Conservation (phyloP, 192 early-diverging fungal species). For the Dissophora globulifera region DNA sequence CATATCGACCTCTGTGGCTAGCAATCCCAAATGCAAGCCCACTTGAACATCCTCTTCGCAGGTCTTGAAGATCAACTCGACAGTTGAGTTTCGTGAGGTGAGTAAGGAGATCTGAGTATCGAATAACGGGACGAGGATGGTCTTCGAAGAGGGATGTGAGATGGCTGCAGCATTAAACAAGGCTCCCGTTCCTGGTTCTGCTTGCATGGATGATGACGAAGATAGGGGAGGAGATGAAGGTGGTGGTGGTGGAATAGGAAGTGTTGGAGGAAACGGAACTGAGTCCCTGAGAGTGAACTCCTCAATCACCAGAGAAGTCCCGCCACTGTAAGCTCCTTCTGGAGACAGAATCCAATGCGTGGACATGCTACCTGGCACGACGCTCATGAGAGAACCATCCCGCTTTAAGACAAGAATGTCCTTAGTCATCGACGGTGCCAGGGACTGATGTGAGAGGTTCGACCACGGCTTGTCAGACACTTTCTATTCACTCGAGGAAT, state of each 20-base stretch:
- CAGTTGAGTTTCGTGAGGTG: slow-evolving; percentile 14
- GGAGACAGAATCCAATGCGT: slow-evolving; percentile 28
- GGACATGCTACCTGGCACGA: too few species aligned
- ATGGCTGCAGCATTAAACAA: neutral
- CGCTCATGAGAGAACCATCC: neutral
- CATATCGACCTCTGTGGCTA: neutral
- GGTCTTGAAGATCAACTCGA: slow-evolving; percentile 32
- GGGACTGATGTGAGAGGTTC: slow-evolving; percentile 62
- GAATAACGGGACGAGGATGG: slow-evolving; percentile 36
- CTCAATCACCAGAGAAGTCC: slow-evolving; percentile 31
- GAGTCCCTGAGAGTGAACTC: slow-evolving; percentile 6
- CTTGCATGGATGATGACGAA: neutral
- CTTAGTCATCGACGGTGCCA: slow-evolving; percentile 50
- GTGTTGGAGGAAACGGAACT: neutral
- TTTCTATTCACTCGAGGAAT: slow-evolving; percentile 21
- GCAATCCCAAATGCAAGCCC: slow-evolving; percentile 30
- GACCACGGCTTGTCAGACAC: slow-evolving; percentile 57
- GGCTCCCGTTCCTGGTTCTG: neutral
- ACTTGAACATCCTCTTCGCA: slow-evolving; percentile 15
- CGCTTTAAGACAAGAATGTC: slow-evolving; percentile 13
- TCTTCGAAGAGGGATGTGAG: neutral
- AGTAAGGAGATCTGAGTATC: slow-evolving; percentile 21
- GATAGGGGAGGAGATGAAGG: neutral
- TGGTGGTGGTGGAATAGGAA: neutral
- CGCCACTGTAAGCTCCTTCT: slow-evolving; percentile 27